A percentile compares a stretch with the other conserved stretches of the same genome.
phyloP scores from a whole-genome alignment of 2,329 filamentous ascomycete genomes.

The Xylaria sp. region DNA sequence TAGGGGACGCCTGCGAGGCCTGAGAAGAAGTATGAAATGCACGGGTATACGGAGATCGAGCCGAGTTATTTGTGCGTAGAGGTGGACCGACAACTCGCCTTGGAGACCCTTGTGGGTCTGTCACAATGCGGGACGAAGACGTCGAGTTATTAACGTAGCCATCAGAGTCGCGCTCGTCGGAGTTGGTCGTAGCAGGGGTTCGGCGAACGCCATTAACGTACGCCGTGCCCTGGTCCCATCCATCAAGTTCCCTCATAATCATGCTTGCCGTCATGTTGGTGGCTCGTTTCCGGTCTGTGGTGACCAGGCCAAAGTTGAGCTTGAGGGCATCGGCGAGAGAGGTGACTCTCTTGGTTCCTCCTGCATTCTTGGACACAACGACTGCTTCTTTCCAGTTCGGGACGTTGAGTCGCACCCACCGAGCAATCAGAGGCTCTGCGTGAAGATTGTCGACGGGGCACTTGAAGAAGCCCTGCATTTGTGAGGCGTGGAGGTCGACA shows the following conservation, averaged over 20 bases:
- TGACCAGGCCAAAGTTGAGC: slow-evolving; percentile 97
- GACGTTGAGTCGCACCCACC: slow-evolving; percentile 93
- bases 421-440: slow-evolving; percentile 92
- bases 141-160: slow-evolving; percentile 46
- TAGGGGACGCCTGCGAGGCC: slow-evolving; percentile 51
- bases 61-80: slow-evolving; percentile 44
- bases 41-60: slow-evolving; percentile 46
- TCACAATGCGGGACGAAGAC: slow-evolving; percentile 44
- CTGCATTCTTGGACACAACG: slow-evolving; percentile 97
- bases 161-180: slow-evolving; percentile 45
- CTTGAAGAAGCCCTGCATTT: slow-evolving; percentile 99
- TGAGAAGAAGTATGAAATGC: slow-evolving; percentile 50
- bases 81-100: slow-evolving; percentile 50
- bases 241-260: slow-evolving; percentile 76
- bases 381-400: slow-evolving; percentile 89
- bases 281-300: slow-evolving; percentile 77
- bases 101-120: slow-evolving; percentile 59
- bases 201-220: slow-evolving; percentile 46
- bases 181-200: slow-evolving; percentile 35
- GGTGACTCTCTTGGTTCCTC: slow-evolving; percentile 95
- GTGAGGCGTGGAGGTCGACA: slow-evolving; percentile 94
- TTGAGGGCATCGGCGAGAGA: slow-evolving; percentile 95
- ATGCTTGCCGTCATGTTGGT: slow-evolving; percentile 80
- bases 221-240: slow-evolving; percentile 48
- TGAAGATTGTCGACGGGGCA: slow-evolving; percentile 98